Evolutionary conservation across 2,329 filamentous ascomycete species (phyloP).

Genomic region (Metarhizium anisopliae): DNA sequence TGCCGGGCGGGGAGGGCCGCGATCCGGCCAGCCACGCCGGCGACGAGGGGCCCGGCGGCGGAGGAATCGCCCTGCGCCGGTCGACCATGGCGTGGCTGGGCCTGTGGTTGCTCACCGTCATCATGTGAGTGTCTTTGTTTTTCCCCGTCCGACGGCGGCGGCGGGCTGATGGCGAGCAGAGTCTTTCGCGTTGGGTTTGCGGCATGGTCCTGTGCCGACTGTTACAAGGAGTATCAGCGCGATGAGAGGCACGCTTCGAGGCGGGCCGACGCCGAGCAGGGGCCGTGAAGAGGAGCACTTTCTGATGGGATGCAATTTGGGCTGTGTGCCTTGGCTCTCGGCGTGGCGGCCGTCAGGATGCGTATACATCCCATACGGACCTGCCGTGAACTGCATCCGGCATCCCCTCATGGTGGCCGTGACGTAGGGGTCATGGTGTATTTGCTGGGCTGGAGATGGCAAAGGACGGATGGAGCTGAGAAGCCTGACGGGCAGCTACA

Average conservation of each 20-base stretch:
- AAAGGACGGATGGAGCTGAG: no score
- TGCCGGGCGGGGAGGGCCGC: not conserved
- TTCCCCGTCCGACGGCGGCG: not conserved
- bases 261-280: not conserved
- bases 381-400: no score
- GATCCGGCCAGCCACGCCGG: not conserved
- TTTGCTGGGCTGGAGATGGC: no score
- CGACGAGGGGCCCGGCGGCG: constrained; percentile 6
- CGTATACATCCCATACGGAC: no score
- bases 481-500: no score
- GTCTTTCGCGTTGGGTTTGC: not conserved
- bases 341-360: no score
- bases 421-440: no score
- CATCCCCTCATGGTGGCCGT: no score
- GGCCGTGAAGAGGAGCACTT: not conserved
- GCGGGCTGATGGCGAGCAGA: not conserved
- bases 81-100: not conserved
- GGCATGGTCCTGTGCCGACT: not conserved
- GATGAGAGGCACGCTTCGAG: not conserved
- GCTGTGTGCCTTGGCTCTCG: no score
- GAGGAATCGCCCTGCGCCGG: constrained; percentile 6
- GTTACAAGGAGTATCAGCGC: not conserved
- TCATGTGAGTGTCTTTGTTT: constrained; percentile 16
- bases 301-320: no score
- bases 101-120: constrained; percentile 13